Conservation (phyloP, 1,139 yeast species). For the Pichia inconspicua region DNA sequence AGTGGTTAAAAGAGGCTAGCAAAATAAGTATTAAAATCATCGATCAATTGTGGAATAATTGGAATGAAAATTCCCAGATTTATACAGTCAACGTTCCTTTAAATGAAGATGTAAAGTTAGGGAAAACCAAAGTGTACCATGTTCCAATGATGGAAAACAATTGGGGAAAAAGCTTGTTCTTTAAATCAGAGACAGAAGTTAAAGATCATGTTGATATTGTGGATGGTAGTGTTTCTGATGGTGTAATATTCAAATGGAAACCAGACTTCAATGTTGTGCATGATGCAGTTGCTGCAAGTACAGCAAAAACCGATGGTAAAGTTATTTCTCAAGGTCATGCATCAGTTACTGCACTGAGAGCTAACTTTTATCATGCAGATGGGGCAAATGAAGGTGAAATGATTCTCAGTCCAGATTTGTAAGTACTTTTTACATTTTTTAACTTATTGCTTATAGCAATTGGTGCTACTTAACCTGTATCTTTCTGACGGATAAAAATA, state of each 20-base stretch:
- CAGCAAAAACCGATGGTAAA: slow-evolving; percentile 45
- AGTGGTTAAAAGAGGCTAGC: slow-evolving; percentile 59
- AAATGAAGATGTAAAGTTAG: slow-evolving; percentile 30
- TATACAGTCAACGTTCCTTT: slow-evolving; percentile 85
- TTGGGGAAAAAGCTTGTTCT: slow-evolving; percentile 45
- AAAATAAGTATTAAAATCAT: slow-evolving; percentile 56
- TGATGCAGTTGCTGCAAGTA: slow-evolving; percentile 46
- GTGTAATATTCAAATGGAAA: slow-evolving; percentile 59
- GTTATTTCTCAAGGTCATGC: slow-evolving; percentile 42
- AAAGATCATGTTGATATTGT: slow-evolving; percentile 35
- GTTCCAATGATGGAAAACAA: slow-evolving; percentile 73
- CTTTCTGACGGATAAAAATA: background rate
- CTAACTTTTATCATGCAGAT: slow-evolving; percentile 58
- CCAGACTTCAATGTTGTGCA: slow-evolving; percentile 75
- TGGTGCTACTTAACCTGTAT: background rate
- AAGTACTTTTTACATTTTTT: slow-evolving; percentile 2
- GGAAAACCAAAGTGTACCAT: slow-evolving; percentile 52
- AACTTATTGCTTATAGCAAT: background rate
- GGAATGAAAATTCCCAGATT: slow-evolving; percentile 53
- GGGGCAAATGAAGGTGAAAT: slow-evolving; percentile 37
- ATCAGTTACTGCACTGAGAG: slow-evolving; percentile 79
- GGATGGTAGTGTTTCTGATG: slow-evolving; percentile 34
- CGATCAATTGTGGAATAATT: slow-evolving; percentile 47
- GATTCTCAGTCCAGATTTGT: slow-evolving; percentile 18
- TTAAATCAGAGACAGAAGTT: slow-evolving; percentile 6